Conservation (phyloP, 108 stramenopile species). For the Schizochytrium sp. region DNA sequence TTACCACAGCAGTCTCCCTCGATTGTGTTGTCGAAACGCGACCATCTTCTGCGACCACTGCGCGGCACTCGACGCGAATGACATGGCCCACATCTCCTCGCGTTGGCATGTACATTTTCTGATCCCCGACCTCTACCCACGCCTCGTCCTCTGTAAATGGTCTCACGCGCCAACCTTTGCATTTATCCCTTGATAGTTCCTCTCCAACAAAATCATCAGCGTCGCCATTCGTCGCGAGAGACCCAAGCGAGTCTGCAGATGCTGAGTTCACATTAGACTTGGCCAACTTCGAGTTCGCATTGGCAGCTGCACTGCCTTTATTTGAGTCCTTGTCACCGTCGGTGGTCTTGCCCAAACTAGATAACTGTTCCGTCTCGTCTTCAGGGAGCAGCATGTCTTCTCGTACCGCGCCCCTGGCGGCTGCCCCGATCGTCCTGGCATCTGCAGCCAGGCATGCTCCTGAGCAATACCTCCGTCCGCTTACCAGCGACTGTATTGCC, state of each 20-base stretch:
- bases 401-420: background rate
- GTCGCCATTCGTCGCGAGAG: too few species aligned
- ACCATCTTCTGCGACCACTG: constrained; percentile 64
- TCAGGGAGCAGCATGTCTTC: constrained; percentile 1
- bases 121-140: constrained; percentile 66
- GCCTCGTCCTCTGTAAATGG: constrained; percentile 66
- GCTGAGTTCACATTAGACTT: too few species aligned
- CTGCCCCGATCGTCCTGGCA: background rate
- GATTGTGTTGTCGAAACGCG: constrained; percentile 59
- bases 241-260: too few species aligned
- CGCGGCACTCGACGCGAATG: constrained; percentile 69
- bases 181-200: constrained; percentile 2
- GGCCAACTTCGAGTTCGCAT: background rate
- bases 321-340: background rate
- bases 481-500: background rate
- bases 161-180: constrained; percentile 14
- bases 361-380: background rate
- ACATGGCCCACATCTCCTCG: constrained; percentile 70
- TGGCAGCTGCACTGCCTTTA: background rate
- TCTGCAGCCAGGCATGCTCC: constrained; percentile 29
- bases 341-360: background rate
- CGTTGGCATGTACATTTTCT: constrained; percentile 67
- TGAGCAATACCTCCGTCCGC: constrained; percentile 17
- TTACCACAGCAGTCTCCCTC: constrained; percentile 9
- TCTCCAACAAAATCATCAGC: background rate